Evolutionary conservation across 371 early-diverging fungal species (phyloP).

Genomic region (Circinella umbellata): DNA sequence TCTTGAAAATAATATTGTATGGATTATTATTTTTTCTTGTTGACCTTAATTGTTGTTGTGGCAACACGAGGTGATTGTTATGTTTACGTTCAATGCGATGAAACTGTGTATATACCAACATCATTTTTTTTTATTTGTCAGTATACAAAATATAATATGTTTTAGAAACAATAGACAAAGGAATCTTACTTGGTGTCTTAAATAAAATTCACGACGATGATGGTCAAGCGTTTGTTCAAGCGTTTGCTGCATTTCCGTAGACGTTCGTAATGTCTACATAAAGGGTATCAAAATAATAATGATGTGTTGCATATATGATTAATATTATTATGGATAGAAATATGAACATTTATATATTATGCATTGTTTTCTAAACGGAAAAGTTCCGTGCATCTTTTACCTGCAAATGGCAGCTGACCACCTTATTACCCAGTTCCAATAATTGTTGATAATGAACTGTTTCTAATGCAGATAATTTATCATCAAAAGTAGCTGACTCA

Average conservation of each 20-base stretch:
- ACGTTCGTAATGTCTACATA: constrained; percentile 19
- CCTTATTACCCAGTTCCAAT: constrained; percentile 54
- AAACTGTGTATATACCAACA: neutral
- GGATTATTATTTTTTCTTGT: neutral
- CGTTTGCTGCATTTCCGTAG: constrained; percentile 18
- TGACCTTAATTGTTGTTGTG: neutral
- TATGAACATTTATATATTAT: neutral
- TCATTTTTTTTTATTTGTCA: neutral
- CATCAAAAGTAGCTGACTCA: constrained; percentile 61
- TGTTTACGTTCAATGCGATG: neutral
- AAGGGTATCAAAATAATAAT: too few relatives aligned
- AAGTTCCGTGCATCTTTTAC: constrained; percentile 34
- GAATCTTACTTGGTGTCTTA: constrained; percentile 71
- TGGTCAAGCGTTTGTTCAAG: constrained; percentile 46
- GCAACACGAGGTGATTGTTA: neutral
- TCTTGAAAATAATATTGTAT: neutral
- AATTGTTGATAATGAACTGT: constrained; percentile 58
- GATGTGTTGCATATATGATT: too few relatives aligned
- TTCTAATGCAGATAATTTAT: constrained; percentile 69
- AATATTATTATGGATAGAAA: neutral
- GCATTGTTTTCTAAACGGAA: neutral
- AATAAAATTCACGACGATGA: constrained; percentile 79
- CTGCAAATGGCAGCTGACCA: constrained; percentile 74
- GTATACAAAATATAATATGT: too few relatives aligned
- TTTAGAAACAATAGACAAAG: neutral